Conservation (phyloP, 2,329 filamentous ascomycete species). For the Calonectria pseudoturangicola region DNA sequence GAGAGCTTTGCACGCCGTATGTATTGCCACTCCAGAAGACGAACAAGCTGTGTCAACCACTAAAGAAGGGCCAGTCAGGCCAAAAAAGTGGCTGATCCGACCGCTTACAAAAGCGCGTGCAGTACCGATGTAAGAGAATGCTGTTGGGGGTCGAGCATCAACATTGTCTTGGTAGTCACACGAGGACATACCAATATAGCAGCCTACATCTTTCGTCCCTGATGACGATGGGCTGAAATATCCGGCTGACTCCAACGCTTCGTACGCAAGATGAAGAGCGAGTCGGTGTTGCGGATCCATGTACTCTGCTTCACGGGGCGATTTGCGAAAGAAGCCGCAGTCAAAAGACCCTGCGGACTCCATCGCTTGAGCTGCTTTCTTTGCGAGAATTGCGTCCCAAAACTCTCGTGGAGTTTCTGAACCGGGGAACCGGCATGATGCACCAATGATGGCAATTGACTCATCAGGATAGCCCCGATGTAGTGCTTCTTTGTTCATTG, state of each 20-base stretch:
- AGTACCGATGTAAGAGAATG: constrained; percentile 13
- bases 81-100: constrained; percentile 11
- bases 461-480: constrained; percentile 7
- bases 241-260: not conserved
- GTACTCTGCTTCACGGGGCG: constrained; percentile 18
- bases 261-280: constrained; percentile 17
- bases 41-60: constrained; percentile 10
- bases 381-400: constrained; percentile 11
- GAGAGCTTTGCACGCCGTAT: constrained; percentile 10
- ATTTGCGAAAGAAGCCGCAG: constrained; percentile 12
- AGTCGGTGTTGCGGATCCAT: constrained; percentile 20
- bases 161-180: constrained; percentile 13
- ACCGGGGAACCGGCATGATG: constrained; percentile 1
- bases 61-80: constrained; percentile 1
- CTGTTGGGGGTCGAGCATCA: constrained; percentile 7
- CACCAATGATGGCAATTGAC: constrained; percentile 7
- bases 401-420: not conserved
- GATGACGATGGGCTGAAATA: constrained; percentile 9
- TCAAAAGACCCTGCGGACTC: constrained; percentile 5
- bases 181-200: constrained; percentile 15
- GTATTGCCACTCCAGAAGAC: constrained; percentile 2
- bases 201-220: not conserved
- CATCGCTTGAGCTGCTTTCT: not conserved
- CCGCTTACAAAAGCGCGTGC: constrained; percentile 9
- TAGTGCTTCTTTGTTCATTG: constrained; percentile 2